Evolutionary conservation across 2,329 filamentous ascomycete species (phyloP).

Genomic region (Sarocladiaceae sp.): DNA sequence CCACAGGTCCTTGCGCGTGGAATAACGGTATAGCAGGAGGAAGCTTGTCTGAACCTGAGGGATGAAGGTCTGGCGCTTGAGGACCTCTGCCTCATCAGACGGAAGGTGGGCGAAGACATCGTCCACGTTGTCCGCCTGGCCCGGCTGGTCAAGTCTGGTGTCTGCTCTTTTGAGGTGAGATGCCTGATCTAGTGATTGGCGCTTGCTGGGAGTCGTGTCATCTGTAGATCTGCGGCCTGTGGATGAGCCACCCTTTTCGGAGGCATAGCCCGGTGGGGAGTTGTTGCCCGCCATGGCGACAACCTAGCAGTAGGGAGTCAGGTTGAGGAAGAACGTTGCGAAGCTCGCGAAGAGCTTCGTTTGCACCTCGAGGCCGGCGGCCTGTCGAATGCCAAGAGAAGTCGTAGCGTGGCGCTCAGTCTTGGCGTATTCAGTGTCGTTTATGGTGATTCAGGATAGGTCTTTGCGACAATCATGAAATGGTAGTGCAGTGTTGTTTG

Average conservation of each 20-base stretch:
- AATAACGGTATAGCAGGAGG: constrained; percentile 9
- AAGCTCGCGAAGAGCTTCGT: neutral
- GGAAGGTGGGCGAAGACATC: constrained; percentile 54
- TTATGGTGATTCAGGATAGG: too few relatives aligned
- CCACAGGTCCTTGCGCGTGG: constrained; percentile 1
- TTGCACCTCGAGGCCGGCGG: neutral
- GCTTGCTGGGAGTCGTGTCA: neutral
- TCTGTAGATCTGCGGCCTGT: constrained; percentile 3
- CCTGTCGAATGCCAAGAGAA: too few relatives aligned
- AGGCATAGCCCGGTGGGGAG: neutral
- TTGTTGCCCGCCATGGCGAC: neutral
- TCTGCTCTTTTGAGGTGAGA: constrained; percentile 1
- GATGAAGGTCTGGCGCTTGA: constrained; percentile 47
- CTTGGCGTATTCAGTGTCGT: too few relatives aligned
- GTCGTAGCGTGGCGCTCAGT: too few relatives aligned
- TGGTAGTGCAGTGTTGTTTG: too few relatives aligned
- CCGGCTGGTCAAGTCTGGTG: neutral
- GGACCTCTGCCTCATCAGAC: constrained; percentile 52
- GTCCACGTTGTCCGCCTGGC: constrained; percentile 2
- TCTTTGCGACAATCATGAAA: too few relatives aligned
- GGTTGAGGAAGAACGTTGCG: neutral
- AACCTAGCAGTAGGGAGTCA: neutral
- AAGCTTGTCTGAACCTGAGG: constrained; percentile 4
- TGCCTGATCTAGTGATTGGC: neutral
- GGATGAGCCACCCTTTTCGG: neutral